phyloP scores from a whole-genome alignment of 1,139 yeast genomes.

The Pneumocystis sp. region DNA sequence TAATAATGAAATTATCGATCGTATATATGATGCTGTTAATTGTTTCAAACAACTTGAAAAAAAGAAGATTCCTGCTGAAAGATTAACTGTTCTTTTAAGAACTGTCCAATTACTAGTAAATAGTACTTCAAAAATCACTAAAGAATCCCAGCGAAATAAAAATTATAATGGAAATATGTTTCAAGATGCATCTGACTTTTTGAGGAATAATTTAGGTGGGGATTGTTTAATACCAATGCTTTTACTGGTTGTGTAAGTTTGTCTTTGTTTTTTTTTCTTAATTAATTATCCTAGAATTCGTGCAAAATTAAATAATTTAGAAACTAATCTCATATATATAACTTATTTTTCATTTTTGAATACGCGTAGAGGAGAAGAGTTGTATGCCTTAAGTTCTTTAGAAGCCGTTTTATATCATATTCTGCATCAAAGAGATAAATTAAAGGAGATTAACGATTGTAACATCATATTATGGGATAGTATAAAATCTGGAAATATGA shows the following conservation, averaged over 20 bases:
- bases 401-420: slow-evolving; percentile 69
- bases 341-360: slow-evolving; percentile 42
- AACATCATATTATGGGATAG: slow-evolving; percentile 45
- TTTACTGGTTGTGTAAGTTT: slow-evolving; percentile 5
- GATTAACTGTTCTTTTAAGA: slow-evolving; percentile 3
- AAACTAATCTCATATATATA: slow-evolving; percentile 51
- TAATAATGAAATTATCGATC: slow-evolving; percentile 2
- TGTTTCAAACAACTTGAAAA: slow-evolving; percentile 2
- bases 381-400: slow-evolving; percentile 58
- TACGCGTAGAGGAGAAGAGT: slow-evolving; percentile 36
- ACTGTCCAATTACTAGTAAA: slow-evolving; percentile 6
- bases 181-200: not conserved
- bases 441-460: slow-evolving; percentile 32
- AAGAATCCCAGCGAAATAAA: not conserved
- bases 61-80: slow-evolving; percentile 4
- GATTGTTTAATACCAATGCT: slow-evolving; percentile 10
- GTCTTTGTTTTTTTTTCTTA: not conserved
- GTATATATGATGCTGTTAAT: slow-evolving; percentile 3
- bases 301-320: slow-evolving; percentile 26
- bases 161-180: not conserved
- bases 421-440: slow-evolving; percentile 28
- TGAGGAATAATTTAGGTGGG: not conserved
- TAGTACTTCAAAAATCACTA: slow-evolving; percentile 2
- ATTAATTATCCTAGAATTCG: not conserved
- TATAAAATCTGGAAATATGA: slow-evolving; percentile 23